A percentile compares a stretch with the other conserved stretches of the same genome.
Evolutionary conservation across 2,329 filamentous ascomycete species (phyloP).

Genomic region (Aspergillus udagawae): DNA sequence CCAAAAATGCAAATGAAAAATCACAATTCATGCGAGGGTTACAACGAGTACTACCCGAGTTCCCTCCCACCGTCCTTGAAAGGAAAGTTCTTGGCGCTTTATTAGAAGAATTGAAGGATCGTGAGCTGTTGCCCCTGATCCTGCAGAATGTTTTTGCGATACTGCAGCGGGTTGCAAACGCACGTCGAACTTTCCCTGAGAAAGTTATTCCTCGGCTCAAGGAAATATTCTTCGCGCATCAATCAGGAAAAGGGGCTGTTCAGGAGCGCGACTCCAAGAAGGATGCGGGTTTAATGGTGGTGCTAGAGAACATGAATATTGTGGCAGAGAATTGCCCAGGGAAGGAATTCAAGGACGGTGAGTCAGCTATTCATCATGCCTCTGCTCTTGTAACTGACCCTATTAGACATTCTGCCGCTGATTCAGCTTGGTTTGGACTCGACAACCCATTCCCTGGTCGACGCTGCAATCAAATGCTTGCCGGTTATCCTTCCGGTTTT

Average conservation of each 20-base stretch:
- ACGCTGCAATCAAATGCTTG: conserved; percentile 75
- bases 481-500: conserved; percentile 79
- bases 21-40: conserved; percentile 85
- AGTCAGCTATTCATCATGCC: conserved; percentile 25
- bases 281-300: conserved; percentile 86
- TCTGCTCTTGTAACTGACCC: conserved; percentile 17
- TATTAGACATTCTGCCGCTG: conserved; percentile 77
- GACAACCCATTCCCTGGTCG: conserved; percentile 81
- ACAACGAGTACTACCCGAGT: conserved; percentile 81
- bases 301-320: conserved; percentile 75
- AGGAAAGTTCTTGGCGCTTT: conserved; percentile 88
- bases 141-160: conserved; percentile 92
- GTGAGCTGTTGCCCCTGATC: conserved; percentile 77
- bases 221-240: conserved; percentile 66
- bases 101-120: conserved; percentile 90
- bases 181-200: conserved; percentile 75
- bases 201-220: conserved; percentile 80
- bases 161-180: conserved; percentile 70
- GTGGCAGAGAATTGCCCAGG: conserved; percentile 79
- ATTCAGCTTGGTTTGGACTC: conserved; percentile 81
- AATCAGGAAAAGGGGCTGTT: conserved; percentile 42
- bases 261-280: conserved; percentile 74
- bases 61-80: conserved; percentile 88
- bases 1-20: conserved; percentile 89
- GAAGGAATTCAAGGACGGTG: conserved; percentile 91